Conservation (phyloP, 2,329 filamentous ascomycete genomes). For the Penicillium freii region DNA sequence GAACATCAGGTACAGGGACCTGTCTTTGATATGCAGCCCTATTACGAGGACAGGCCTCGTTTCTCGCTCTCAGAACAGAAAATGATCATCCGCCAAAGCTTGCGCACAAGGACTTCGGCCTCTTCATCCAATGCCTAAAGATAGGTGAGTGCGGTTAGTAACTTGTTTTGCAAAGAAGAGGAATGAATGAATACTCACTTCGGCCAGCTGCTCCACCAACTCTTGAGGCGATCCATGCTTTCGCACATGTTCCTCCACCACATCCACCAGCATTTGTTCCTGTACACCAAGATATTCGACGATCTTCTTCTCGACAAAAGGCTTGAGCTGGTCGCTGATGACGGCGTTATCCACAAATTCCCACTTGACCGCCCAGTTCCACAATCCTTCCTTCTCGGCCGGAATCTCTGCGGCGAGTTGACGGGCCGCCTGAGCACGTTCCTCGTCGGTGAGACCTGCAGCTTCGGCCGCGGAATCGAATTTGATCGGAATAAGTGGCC, state of each 20-base stretch:
- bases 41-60: slow-evolving; percentile 71
- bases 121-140: slow-evolving; percentile 84
- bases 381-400: slow-evolving; percentile 78
- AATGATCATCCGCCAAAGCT: slow-evolving; percentile 97
- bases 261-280: slow-evolving; percentile 91
- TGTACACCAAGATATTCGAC: slow-evolving; percentile 95
- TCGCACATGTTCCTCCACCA: slow-evolving; percentile 82
- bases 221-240: slow-evolving; percentile 72
- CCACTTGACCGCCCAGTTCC: slow-evolving; percentile 93
- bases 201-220: slow-evolving; percentile 79
- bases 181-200: slow-evolving; percentile 55
- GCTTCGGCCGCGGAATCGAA: slow-evolving; percentile 69
- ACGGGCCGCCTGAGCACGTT: slow-evolving; percentile 76
- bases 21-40: neutral
- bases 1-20: neutral
- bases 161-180: neutral
- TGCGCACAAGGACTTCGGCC: slow-evolving; percentile 88
- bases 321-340: slow-evolving; percentile 80
- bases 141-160: slow-evolving; percentile 33
- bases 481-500: slow-evolving; percentile 77
- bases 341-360: slow-evolving; percentile 79
- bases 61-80: slow-evolving; percentile 97
- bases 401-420: slow-evolving; percentile 89
- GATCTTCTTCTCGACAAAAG: slow-evolving; percentile 97
- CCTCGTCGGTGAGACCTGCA: slow-evolving; percentile 75